A percentile compares a stretch with the other conserved stretches of the same genome.
phyloP scores from a whole-genome alignment of 805 yeast species.

The Candida maltosa region DNA sequence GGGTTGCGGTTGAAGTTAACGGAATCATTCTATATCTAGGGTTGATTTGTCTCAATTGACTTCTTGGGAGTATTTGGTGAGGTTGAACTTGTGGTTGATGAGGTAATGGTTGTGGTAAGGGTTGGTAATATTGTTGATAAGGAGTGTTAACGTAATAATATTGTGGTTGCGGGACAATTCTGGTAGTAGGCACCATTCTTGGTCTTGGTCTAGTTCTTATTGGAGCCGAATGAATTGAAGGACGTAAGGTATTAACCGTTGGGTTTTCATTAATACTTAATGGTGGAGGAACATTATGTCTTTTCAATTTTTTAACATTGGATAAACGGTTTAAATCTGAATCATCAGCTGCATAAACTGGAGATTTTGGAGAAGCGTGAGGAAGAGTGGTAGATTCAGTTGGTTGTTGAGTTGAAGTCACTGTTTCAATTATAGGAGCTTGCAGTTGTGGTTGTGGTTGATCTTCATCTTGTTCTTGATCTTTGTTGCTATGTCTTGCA shows the following conservation, averaged over 20 bases:
- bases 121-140: not conserved
- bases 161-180: not conserved
- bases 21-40: not conserved
- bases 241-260: slow-evolving; percentile 7
- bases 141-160: slow-evolving; percentile 1
- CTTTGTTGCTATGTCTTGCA: slow-evolving; percentile 14
- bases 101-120: no score
- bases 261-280: slow-evolving; percentile 12
- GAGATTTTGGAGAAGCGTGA: not conserved
- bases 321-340: slow-evolving; percentile 5
- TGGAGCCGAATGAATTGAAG: slow-evolving; percentile 34
- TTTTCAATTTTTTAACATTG: slow-evolving; percentile 19
- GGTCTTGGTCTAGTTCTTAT: slow-evolving; percentile 10
- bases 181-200: not conserved
- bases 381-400: not conserved
- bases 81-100: slow-evolving; percentile 1
- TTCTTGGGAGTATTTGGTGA: not conserved
- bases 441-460: not conserved
- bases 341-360: slow-evolving; percentile 10
- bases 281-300: slow-evolving; percentile 32
- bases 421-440: not conserved
- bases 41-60: no score
- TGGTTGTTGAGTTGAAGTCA: not conserved
- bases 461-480: slow-evolving; percentile 6
- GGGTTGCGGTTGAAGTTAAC: not conserved